phyloP scores from a whole-genome alignment of 1,139 yeast genomes.

The Zygoascus hellenicus region DNA sequence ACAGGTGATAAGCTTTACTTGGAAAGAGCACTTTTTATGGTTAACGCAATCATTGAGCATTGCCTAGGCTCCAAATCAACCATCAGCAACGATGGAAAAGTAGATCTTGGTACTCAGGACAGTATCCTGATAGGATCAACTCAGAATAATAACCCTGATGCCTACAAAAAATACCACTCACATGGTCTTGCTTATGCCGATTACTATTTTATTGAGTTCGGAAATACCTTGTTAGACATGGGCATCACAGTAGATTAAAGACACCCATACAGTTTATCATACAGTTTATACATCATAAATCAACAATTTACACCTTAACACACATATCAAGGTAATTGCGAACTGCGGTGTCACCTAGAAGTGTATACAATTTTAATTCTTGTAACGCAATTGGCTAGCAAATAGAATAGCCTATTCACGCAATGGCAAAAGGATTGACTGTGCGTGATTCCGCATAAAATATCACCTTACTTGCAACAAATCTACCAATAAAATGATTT shows the following conservation, averaged over 20 bases:
- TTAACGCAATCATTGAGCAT: slow-evolving; percentile 7
- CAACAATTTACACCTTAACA: too few relatives aligned
- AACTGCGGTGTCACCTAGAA: too few relatives aligned
- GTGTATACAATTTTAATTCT: too few relatives aligned
- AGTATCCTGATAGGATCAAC: slow-evolving; percentile 13
- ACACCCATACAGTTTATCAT: too few relatives aligned
- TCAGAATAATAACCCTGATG: slow-evolving; percentile 13
- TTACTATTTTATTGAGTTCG: slow-evolving; percentile 17
- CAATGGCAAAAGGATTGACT: too few relatives aligned
- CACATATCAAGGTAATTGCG: too few relatives aligned
- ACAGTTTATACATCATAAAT: too few relatives aligned
- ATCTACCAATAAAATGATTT: too few relatives aligned
- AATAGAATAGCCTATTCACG: too few relatives aligned
- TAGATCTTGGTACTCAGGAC: slow-evolving; percentile 11
- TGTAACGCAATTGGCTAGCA: too few relatives aligned
- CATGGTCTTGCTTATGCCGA: slow-evolving; percentile 19
- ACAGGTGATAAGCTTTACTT: slow-evolving; percentile 10
- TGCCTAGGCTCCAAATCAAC: slow-evolving; percentile 6
- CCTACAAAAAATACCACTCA: neutral
- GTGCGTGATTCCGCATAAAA: too few relatives aligned
- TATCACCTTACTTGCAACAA: too few relatives aligned
- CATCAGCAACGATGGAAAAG: slow-evolving; percentile 11
- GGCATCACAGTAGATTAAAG: slow-evolving; percentile 1
- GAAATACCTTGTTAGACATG: slow-evolving; percentile 14
- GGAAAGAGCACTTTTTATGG: slow-evolving; percentile 9